Conservation (phyloP, 2,329 filamentous ascomycete species). For the Elsinoe batatas region DNA sequence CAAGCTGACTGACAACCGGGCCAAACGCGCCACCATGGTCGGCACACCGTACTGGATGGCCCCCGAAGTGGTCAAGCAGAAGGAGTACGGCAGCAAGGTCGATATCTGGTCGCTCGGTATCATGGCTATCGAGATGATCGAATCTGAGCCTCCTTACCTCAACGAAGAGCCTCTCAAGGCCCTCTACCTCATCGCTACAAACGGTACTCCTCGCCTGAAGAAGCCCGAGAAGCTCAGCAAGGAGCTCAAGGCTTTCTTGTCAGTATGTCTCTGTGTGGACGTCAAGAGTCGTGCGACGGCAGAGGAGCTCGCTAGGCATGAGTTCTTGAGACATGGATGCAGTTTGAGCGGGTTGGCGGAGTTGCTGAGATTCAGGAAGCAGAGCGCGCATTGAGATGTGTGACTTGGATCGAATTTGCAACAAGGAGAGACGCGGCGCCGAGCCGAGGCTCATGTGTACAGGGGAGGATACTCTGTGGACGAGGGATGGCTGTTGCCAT, state of each 20-base stretch:
- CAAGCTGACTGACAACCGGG: constrained; percentile 93
- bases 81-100: constrained; percentile 96
- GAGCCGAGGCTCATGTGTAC: constrained; percentile 8
- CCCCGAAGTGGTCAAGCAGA: constrained; percentile 97
- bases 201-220: constrained; percentile 92
- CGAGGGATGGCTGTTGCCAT: too few relatives aligned
- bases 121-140: constrained; percentile 99
- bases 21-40: constrained; percentile 97
- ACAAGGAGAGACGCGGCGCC: constrained; percentile 1
- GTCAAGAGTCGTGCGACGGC: constrained; percentile 90
- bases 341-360: constrained; percentile 72
- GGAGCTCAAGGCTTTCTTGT: constrained; percentile 94
- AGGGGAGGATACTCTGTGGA: background rate
- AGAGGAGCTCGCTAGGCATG: constrained; percentile 78
- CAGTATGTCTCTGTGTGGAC: constrained; percentile 91
- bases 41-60: constrained; percentile 99
- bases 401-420: background rate
- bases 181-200: constrained; percentile 93
- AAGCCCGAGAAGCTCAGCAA: constrained; percentile 97
- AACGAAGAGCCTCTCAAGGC: constrained; percentile 98
- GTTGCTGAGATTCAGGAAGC: constrained; percentile 69
- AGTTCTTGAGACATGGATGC: constrained; percentile 91
- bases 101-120: constrained; percentile 99
- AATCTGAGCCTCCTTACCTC: constrained; percentile 93
- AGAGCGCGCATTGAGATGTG: constrained; percentile 13